These are phyloP conservation scores for Syzygium jambos DNA, from an alignment of 345 rosid species.

Conservation along the genomic window DNA sequence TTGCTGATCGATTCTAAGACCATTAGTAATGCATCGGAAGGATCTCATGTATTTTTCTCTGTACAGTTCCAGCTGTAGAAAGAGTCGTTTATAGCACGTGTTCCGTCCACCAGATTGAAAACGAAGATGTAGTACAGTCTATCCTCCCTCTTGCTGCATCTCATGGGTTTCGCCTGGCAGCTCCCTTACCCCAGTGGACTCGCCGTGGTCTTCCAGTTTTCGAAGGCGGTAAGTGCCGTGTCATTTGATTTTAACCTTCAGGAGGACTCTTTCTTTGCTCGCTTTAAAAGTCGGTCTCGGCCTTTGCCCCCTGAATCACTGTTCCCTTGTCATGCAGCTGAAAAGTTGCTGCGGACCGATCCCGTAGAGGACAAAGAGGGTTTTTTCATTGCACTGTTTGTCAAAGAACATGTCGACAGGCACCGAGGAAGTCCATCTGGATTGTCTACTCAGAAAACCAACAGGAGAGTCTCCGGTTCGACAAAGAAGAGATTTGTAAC, in stretches of 20 bases:
- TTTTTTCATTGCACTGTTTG: constrained; percentile 69
- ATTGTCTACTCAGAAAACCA: neutral
- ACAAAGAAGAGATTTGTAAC: neutral
- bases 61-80: constrained; percentile 54
- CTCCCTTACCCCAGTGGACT: constrained; percentile 72
- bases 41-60: neutral
- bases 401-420: constrained; percentile 4
- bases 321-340: constrained; percentile 18
- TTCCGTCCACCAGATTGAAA: constrained; percentile 78
- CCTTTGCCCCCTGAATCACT: neutral
- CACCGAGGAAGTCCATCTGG: neutral
- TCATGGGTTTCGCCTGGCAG: constrained; percentile 45
- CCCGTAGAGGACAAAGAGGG: constrained; percentile 75
- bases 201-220: constrained; percentile 71
- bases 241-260: neutral
- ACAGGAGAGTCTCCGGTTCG: neutral
- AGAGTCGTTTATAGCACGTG: constrained; percentile 88
- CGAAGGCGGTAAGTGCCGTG: constrained; percentile 50
- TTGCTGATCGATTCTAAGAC: neutral
- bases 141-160: constrained; percentile 45
- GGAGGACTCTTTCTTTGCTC: neutral
- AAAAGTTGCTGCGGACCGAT: constrained; percentile 38
- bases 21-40: neutral
- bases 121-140: constrained; percentile 75
- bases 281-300: neutral